Evolutionary conservation across 495 filamentous ascomycete species (phyloP), one percentile per base, ranked within the genome.

Genomic region (Hypoxylon lienhwacheense): DNA sequence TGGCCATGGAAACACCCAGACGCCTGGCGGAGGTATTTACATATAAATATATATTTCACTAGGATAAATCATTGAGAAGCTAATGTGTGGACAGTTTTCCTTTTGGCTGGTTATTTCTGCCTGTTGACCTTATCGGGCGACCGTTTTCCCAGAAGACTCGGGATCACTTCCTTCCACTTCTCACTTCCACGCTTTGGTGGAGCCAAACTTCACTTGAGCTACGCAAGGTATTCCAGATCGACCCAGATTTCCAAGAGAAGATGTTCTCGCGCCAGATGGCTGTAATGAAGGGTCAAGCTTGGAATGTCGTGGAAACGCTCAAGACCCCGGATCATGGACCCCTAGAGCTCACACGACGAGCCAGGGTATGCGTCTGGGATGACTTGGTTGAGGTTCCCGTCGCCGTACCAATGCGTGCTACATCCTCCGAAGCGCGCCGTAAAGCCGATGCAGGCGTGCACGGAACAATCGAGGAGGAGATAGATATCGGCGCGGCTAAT

Each of bases 1-100:
- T 98, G 95, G 89, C 93, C 93, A 7, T 98, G 93, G 93, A 98
- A 98, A 69, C 93, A 98, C 61, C 93, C 93, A 1, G 93, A 98
- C 75, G 91, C 93, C 24, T 85, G 82, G 82, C 72, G 82, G 57
- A 78, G 75, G 75, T 78, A 55, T 16, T 26, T 34, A 24, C 45
- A 61, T 34, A 8, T 39, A 8, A 2, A 15, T 12, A 24, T 19
- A n/a, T 20, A 26, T 8, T 29, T 31, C 12, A n/a, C n/a, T n/a
- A n/a, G n/a, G n/a, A n/a, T n/a, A n/a, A n/a, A n/a, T n/a, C n/a
- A 37, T 16, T 29, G 15, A 40, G n/a, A 20, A 22, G 24, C 7
- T 43, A 35, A 51, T 40, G 64, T 69, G 21, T 29, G 3, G 22
- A 35, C 22, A 95, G 90, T 70, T 98, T 96, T 65, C 93, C 93